Percentiles rank a stretch among this genome's conserved stretches.
Evolutionary conservation across 2,329 filamentous ascomycete species (phyloP).

Genomic region (Trichoderma sp.): DNA sequence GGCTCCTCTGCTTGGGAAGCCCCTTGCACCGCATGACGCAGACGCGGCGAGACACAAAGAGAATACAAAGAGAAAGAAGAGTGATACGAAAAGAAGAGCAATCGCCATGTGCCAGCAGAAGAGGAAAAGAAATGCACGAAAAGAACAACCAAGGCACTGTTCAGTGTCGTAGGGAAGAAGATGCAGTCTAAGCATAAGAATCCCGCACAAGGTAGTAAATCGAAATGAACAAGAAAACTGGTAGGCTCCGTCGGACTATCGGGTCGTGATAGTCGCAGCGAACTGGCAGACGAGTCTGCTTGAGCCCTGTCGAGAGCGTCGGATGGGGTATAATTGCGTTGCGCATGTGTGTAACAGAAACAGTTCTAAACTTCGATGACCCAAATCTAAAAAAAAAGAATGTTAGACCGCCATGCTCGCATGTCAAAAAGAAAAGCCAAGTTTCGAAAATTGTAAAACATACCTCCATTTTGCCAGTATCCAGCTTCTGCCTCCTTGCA

Average conservation of each 20-base stretch:
- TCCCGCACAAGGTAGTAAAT: background rate
- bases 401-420: conserved; percentile 33
- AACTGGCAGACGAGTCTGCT: conserved; percentile 5
- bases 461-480: conserved; percentile 95
- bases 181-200: conserved; percentile 1
- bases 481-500: conserved; percentile 72
- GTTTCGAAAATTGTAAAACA: conserved; percentile 42
- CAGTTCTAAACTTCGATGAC: conserved; percentile 45
- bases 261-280: conserved; percentile 14
- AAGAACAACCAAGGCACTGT: background rate
- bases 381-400: conserved; percentile 48
- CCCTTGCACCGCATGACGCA: background rate
- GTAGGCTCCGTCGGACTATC: conserved; percentile 4
- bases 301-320: conserved; percentile 13
- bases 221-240: background rate
- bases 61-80: background rate
- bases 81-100: background rate
- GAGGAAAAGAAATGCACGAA: background rate
- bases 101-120: conserved; percentile 1
- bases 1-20: conserved; percentile 1
- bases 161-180: background rate
- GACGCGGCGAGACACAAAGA: background rate
- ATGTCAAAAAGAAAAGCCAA: background rate
- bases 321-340: conserved; percentile 24
- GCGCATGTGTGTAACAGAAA: background rate